Evolutionary conservation across 2,329 filamentous ascomycete species (phyloP).

Genomic region (Epichloe festucae): DNA sequence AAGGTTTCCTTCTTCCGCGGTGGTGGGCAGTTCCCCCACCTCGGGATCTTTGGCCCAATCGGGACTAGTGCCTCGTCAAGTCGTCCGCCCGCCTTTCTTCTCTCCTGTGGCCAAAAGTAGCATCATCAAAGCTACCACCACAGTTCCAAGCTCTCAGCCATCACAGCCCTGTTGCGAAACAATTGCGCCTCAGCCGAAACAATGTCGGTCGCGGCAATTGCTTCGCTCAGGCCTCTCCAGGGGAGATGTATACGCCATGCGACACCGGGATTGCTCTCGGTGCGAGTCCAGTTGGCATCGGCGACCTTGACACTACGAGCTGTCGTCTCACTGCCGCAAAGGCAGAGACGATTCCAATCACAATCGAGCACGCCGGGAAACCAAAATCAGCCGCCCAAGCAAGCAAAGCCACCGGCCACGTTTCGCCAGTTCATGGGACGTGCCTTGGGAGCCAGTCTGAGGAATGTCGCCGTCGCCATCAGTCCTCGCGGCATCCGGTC

Average conservation of each 20-base stretch:
- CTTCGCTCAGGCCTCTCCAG: conserved; percentile 21
- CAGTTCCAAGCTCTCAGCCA: not conserved
- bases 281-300: conserved; percentile 18
- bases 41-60: conserved; percentile 7
- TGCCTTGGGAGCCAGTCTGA: conserved; percentile 20
- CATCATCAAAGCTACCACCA: not conserved
- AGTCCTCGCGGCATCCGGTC: conserved; percentile 23
- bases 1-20: not conserved
- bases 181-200: not conserved
- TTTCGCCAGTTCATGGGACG: conserved; percentile 18
- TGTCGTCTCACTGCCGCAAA: conserved; percentile 15
- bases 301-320: conserved; percentile 17
- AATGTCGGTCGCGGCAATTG: conserved; percentile 23
- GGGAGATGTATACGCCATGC: conserved; percentile 17
- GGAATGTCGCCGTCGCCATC: conserved; percentile 21
- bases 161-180: not conserved
- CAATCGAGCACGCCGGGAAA: conserved; percentile 13
- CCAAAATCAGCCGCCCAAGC: conserved; percentile 6
- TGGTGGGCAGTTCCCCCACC: conserved; percentile 3
- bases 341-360: conserved; percentile 18
- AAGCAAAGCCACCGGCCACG: conserved; percentile 17
- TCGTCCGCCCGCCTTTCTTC: not conserved
- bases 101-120: not conserved
- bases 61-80: conserved; percentile 3
- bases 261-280: conserved; percentile 18